Evolutionary conservation across 2,329 filamentous ascomycete species (phyloP).

Genomic region (Fusarium sp.): DNA sequence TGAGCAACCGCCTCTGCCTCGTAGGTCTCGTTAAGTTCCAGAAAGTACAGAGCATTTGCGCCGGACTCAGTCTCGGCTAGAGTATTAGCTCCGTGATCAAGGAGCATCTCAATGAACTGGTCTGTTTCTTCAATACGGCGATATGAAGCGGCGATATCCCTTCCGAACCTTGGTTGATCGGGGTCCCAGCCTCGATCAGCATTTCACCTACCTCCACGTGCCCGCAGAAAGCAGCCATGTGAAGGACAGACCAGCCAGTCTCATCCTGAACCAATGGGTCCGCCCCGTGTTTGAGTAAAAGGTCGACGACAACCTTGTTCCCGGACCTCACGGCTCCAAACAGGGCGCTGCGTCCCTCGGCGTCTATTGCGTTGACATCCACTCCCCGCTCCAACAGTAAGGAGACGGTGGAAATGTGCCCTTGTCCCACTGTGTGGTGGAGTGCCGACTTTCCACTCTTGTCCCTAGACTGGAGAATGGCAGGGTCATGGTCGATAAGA

Average conservation of each 20-base stretch:
- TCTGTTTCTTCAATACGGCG: background rate
- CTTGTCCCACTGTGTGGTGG: background rate
- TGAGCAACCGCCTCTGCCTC: background rate
- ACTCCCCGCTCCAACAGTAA: background rate
- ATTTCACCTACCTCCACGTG: background rate
- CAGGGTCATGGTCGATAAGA: background rate
- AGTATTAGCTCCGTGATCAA: background rate
- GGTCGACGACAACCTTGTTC: background rate
- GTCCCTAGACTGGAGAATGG: background rate
- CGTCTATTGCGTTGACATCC: background rate
- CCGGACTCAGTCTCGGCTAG: background rate
- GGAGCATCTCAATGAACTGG: background rate
- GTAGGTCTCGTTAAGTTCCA: background rate
- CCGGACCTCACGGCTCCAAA: background rate
- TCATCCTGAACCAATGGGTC: background rate
- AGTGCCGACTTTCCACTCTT: background rate
- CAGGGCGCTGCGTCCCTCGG: background rate
- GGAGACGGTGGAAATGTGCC: background rate
- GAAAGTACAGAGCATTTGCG: background rate
- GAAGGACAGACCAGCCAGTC: background rate
- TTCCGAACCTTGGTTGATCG: background rate
- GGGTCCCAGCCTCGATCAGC: background rate
- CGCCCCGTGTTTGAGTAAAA: background rate
- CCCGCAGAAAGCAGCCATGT: background rate
- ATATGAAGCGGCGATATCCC: background rate